Evolutionary conservation across 495 filamentous ascomycete genomes (phyloP), one percentile per base, ranked within the genome.

Genomic region (Parmelia sp.): DNA sequence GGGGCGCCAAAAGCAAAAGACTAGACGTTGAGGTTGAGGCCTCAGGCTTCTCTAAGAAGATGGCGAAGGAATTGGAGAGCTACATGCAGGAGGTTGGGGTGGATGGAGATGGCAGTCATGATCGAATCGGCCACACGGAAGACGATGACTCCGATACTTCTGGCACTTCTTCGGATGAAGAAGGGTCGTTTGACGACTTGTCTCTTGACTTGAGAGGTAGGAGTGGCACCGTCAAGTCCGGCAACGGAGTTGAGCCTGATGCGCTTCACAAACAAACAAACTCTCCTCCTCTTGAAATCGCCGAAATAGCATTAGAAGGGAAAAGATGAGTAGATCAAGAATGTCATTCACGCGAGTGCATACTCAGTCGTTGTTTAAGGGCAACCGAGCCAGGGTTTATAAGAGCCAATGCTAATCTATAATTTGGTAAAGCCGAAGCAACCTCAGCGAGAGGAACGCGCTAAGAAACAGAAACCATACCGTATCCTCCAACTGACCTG

Each of bases 11-110:
- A 45, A 82, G 80, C 4, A 86, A 82, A 64, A 81, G 91, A 63
- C 71, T 96, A 51, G 94, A 98, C 77, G 85, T 94, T 36, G 87
- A 90, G 40, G 91, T 95, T 7, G 90, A 95, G 72, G 95, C 95
- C 0, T 93, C 90, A 0, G 95, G 95, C 0, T 97, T 97, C 74
- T 95, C 91, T 21, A 92, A 86, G 76, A 97, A 96, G 81, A 94
- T 94, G 84, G 88, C 89, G 21, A 94, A 91, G 70, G 94, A 97
- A 65, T 76, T 97, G 29, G 93, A 96, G 69, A 83, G 83, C 9
- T 96, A 95, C 71, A 95, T 97, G 81, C 84, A 86, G 67, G 87
- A 85, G 36, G 82, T 86, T 29, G 86, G 84, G 25, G 83, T 80
- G 8, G 82, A 86, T 66, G 82, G 79, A 2, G 85, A 84, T 67